Evolutionary conservation across 768 basidiomycete genomes (phyloP), one percentile per base, ranked within the genome.

Genomic region (Russula earlei): DNA sequence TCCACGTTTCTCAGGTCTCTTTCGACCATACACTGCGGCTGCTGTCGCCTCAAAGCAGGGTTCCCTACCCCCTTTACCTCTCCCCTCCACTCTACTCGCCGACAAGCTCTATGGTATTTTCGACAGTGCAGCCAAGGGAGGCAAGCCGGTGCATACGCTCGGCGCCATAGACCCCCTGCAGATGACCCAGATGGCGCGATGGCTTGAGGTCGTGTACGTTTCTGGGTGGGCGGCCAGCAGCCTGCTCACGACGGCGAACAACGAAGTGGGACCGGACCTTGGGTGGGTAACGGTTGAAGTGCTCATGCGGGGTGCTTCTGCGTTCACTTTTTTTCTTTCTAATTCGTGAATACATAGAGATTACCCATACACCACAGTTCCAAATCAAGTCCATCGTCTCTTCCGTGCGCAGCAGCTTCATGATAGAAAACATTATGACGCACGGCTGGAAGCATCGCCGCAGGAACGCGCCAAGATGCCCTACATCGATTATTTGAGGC

Each of bases 351-450:
- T n/a, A n/a, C 27, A 11, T 57, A 92, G 85, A 34, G 94, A 97
- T 69, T 95, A 96, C 67, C 91, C 93, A 1, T 96, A 96, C 69
- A 93, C 91, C 10, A 95, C 92, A 1, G 91, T 97, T 15, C 93
- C 94, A 22, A 95, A 96, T 67, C 92, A 95, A 67, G 93, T 96
- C 0, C 88, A 95, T 54, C 79, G 91, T 46, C 77, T 96, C 49
- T 89, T 90, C 74, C 87, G 90, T 50, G 89, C 93, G 0, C 94
- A 96, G 68, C 87, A 90, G 64, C 74, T 92, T 53, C 92, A 96
- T 66, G 92, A 96, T 73, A 84, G 83, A 71, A 95, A 94, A 66
- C 87, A 93, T 65, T 92, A 89, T 64, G 90, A 94, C 64, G 90
- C 91, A 63, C 82, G 91, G 31, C 75, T 90, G 71, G 74, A 78